Evolutionary conservation across 306 rosid species (phyloP).

Genomic region (Neltuma alba): DNA sequence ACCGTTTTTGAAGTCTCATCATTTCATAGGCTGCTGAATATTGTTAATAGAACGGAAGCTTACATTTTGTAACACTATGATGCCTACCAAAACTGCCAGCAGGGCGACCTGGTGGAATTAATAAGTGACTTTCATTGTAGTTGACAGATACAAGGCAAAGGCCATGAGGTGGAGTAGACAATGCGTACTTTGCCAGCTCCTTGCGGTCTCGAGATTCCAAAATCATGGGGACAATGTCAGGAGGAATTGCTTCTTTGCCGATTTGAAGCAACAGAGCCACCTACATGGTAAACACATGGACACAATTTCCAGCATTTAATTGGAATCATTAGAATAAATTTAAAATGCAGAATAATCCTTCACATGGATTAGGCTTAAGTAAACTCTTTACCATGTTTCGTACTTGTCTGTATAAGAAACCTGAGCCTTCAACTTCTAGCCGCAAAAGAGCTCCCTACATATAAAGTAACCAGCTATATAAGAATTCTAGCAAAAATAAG

Average conservation of each 20-base stretch:
- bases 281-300: slow-evolving; percentile 41
- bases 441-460: slow-evolving; percentile 49
- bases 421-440: slow-evolving; percentile 90
- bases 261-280: slow-evolving; percentile 85
- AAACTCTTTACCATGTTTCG: slow-evolving; percentile 79
- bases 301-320: slow-evolving; percentile 9
- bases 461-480: slow-evolving; percentile 25
- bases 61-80: slow-evolving; percentile 73
- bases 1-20: neutral
- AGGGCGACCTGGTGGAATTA: slow-evolving; percentile 69
- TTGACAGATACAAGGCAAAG: slow-evolving; percentile 74
- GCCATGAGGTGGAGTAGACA: slow-evolving; percentile 79
- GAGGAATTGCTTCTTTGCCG: slow-evolving; percentile 85
- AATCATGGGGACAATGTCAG: slow-evolving; percentile 68
- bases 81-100: slow-evolving; percentile 74
- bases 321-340: neutral
- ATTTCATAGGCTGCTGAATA: slow-evolving; percentile 1
- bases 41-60: slow-evolving; percentile 66
- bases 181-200: slow-evolving; percentile 82
- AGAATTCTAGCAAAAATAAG: neutral
- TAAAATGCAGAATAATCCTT: slow-evolving; percentile 5
- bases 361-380: slow-evolving; percentile 7
- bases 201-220: slow-evolving; percentile 76
- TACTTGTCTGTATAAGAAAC: slow-evolving; percentile 93
- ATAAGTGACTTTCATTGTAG: slow-evolving; percentile 71